Conservation (phyloP, 2,329 filamentous ascomycete species). For the Claviceps sp. region DNA sequence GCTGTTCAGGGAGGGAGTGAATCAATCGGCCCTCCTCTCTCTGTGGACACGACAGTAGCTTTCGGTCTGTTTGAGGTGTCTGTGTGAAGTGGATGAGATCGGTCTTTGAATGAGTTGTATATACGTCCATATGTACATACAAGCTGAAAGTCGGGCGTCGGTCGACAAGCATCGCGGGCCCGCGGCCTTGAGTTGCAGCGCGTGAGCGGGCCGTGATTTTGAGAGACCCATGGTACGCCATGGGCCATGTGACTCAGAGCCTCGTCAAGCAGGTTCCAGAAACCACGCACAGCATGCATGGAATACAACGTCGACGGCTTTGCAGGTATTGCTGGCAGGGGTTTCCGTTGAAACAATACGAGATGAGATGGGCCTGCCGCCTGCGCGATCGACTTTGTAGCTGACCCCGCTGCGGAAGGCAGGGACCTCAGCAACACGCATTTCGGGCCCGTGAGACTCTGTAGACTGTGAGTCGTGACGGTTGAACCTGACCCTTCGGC, state of each 20-base stretch:
- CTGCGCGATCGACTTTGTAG: neutral
- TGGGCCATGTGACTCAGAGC: neutral
- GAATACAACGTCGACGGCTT: neutral
- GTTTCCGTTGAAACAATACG: neutral
- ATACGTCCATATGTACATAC: neutral
- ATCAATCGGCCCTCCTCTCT: too few relatives aligned
- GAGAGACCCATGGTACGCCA: too few relatives aligned
- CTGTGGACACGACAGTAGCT: too few relatives aligned
- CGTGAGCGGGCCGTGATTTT: too few relatives aligned
- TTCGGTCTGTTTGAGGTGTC: too few relatives aligned
- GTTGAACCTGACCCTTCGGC: neutral
- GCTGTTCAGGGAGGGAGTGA: too few relatives aligned
- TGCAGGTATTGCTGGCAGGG: too few relatives aligned
- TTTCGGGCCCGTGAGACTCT: neutral
- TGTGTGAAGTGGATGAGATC: too few relatives aligned
- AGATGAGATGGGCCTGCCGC: neutral
- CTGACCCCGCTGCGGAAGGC: neutral
- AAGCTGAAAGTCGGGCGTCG: neutral
- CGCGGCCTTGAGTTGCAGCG: neutral
- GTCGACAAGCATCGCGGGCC: neutral
- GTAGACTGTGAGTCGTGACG: too few relatives aligned
- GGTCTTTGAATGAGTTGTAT: neutral
- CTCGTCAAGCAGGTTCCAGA: neutral
- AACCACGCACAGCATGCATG: neutral
- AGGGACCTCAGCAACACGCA: neutral